Percentiles rank a stretch among this genome's conserved stretches.
These are phyloP conservation scores for Malassezia yamatoensis DNA, from an alignment of 1,284 basidiomycete species.

Conservation along the genomic window DNA sequence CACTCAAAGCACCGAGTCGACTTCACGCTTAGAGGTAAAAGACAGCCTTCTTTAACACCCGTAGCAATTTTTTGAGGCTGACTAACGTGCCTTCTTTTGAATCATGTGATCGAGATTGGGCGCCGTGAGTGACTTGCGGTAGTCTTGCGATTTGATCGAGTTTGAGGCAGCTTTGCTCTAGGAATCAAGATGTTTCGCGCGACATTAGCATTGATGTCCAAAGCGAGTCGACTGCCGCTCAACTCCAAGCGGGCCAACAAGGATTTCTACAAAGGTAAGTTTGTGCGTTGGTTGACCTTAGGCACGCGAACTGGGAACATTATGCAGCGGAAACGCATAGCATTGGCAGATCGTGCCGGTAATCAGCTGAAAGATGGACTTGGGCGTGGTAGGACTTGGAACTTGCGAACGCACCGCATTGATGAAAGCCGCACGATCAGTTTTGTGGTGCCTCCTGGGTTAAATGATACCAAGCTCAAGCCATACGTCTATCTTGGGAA, in stretches of 20 bases:
- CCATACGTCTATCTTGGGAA: conserved; percentile 37
- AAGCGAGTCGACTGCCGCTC: conserved; percentile 43
- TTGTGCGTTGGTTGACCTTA: not conserved
- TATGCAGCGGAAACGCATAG: conserved; percentile 41
- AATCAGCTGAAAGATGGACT: conserved; percentile 30
- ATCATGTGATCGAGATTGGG: not conserved
- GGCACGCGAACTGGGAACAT: conserved; percentile 44
- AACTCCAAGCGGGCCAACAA: conserved; percentile 45
- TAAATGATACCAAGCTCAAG: conserved; percentile 35
- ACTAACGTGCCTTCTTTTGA: not conserved
- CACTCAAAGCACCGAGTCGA: too few species aligned
- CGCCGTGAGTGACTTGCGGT: too few species aligned
- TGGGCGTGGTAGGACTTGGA: conserved; percentile 34
- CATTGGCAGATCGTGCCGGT: conserved; percentile 31
- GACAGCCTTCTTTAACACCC: too few species aligned
- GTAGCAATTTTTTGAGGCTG: not conserved
- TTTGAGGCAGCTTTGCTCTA: too few species aligned
- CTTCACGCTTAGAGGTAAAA: too few species aligned
- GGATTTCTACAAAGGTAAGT: conserved; percentile 46
- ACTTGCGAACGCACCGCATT: conserved; percentile 29
- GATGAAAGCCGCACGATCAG: conserved; percentile 36
- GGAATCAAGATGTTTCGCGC: conserved; percentile 28
- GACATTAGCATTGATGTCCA: conserved; percentile 28
- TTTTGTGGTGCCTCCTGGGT: conserved; percentile 42
- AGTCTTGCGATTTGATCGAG: too few species aligned